Percentiles rank a stretch among this genome's conserved stretches.
Conservation (phyloP, 106 monocot species). For the Acorus gramineus region DNA sequence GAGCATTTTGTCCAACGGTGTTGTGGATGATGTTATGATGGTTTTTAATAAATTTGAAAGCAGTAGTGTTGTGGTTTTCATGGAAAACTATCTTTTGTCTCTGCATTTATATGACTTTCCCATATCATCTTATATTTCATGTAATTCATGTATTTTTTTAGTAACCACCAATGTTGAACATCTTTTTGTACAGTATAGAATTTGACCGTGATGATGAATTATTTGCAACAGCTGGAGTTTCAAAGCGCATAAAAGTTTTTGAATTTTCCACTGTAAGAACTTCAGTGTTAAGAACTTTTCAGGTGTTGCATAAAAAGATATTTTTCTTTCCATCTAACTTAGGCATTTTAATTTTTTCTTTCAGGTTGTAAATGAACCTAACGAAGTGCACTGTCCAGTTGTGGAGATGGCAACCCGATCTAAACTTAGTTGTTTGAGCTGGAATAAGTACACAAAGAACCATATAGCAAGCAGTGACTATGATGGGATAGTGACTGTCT, state of each 20-base stretch:
- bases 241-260: slow-evolving; percentile 95
- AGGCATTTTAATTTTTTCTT: slow-evolving; percentile 5
- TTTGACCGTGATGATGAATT: slow-evolving; percentile 98
- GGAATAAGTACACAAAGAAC: slow-evolving; percentile 96
- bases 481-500: slow-evolving; percentile 95
- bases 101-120: too few relatives aligned
- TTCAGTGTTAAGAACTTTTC: not conserved
- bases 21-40: too few relatives aligned
- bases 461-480: slow-evolving; percentile 96
- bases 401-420: slow-evolving; percentile 93
- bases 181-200: slow-evolving; percentile 64
- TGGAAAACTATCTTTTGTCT: too few relatives aligned
- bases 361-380: slow-evolving; percentile 90
- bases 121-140: too few relatives aligned
- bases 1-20: too few relatives aligned
- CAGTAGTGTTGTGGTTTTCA: too few relatives aligned
- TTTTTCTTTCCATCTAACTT: not conserved
- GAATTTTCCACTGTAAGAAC: slow-evolving; percentile 73
- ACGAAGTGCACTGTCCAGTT: slow-evolving; percentile 82
- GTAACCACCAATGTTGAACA: not conserved
- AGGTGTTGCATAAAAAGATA: too few relatives aligned
- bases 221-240: slow-evolving; percentile 97
- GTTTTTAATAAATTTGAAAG: too few relatives aligned
- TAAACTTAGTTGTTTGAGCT: slow-evolving; percentile 98
- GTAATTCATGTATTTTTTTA: too few relatives aligned